A percentile compares a stretch with the other conserved stretches of the same genome.
These are phyloP conservation scores for Beauveria asiatica DNA, from an alignment of 2,329 filamentous ascomycete species.

Conservation along the genomic window DNA sequence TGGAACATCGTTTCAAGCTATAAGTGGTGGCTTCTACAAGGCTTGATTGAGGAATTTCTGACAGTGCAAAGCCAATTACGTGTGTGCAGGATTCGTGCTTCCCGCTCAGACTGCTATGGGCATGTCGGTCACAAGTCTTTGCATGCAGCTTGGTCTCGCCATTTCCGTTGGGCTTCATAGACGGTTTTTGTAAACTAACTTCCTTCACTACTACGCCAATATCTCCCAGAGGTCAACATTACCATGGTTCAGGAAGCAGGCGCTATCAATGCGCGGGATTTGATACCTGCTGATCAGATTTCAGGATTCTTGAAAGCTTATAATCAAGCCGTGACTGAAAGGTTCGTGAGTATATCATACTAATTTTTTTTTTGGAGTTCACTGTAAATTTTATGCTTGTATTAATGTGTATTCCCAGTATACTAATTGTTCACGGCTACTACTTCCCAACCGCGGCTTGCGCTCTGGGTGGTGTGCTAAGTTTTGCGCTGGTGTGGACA, in stretches of 20 bases:
- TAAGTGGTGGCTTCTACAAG: neutral
- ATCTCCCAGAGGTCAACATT: neutral
- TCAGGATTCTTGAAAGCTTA: neutral
- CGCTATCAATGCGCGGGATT: neutral
- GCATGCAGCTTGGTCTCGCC: conserved; percentile 5
- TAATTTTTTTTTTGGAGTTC: too few species aligned
- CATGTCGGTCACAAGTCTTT: conserved; percentile 1
- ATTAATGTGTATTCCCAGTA: too few species aligned
- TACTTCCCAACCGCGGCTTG: conserved; percentile 3
- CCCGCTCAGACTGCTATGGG: neutral
- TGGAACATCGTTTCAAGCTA: conserved; percentile 1
- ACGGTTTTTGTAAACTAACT: neutral
- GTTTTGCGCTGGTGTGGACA: conserved; percentile 1
- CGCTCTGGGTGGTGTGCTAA: neutral
- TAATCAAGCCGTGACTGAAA: neutral
- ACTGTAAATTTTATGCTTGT: too few species aligned
- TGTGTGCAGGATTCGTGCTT: conserved; percentile 6
- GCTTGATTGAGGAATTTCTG: too few species aligned
- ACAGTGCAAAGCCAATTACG: conserved; percentile 2
- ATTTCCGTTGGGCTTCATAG: conserved; percentile 6
- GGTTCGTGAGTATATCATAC: neutral
- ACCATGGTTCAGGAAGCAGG: neutral
- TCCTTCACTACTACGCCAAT: neutral
- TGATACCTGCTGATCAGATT: neutral
- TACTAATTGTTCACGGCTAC: neutral